Percentiles rank a stretch among this genome's conserved stretches.
phyloP scores from a whole-genome alignment of 768 basidiomycete genomes.

The Tulasnella sp. region DNA sequence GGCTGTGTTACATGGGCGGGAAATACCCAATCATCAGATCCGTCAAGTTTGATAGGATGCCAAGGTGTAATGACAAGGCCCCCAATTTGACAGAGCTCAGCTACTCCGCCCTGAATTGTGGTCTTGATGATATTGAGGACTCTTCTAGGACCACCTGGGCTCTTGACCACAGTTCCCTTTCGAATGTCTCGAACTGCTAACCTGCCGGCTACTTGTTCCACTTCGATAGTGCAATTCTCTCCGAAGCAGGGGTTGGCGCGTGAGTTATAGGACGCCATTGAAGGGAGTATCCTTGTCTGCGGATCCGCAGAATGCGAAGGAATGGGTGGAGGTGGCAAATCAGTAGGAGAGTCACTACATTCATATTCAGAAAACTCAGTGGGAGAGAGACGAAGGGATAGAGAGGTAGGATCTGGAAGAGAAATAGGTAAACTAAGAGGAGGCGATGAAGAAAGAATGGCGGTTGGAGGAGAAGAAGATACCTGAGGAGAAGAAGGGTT shows the following conservation, averaged over 20 bases:
- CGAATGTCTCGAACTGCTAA: constrained; percentile 4
- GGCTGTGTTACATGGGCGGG: constrained; percentile 18
- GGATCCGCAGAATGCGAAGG: no score
- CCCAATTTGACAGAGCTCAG: constrained; percentile 12
- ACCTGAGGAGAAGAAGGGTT: no score
- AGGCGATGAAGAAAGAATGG: not conserved
- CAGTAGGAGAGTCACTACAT: no score
- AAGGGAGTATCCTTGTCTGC: not conserved
- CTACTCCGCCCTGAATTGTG: not conserved
- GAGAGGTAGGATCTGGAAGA: not conserved
- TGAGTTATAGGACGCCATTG: constrained; percentile 16
- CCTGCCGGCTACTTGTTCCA: not conserved
- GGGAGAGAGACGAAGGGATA: not conserved
- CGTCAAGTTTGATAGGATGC: constrained; percentile 16
- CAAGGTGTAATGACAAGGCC: constrained; percentile 17
- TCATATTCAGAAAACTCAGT: not conserved
- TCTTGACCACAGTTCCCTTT: constrained; percentile 9
- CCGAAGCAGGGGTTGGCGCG: constrained; percentile 16
- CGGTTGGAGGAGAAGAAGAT: not conserved
- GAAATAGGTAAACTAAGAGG: not conserved
- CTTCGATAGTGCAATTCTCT: constrained; percentile 4
- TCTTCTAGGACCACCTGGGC: constrained; percentile 2
- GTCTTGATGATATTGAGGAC: constrained; percentile 12
- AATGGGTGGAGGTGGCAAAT: no score
- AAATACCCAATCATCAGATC: no score